A percentile compares a stretch with the other conserved stretches of the same genome.
phyloP scores from a whole-genome alignment of 1,284 basidiomycete species.

The Pseudozyma hubeiensis region DNA sequence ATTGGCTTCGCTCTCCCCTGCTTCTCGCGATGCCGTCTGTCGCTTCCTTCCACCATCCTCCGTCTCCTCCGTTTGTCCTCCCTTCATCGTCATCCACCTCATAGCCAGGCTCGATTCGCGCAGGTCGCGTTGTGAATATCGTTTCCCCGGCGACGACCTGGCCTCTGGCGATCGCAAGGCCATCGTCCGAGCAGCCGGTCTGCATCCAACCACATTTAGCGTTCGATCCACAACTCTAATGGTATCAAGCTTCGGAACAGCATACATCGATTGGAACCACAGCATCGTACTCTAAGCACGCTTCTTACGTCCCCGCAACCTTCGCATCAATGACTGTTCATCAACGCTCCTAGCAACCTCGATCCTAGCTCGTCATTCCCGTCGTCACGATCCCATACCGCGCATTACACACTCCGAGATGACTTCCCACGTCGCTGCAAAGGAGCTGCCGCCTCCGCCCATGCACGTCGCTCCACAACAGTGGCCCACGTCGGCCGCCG shows the following conservation, averaged over 20 bases:
- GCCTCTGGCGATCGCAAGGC: neutral
- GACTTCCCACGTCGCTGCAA: slow-evolving; percentile 12
- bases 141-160: too few species aligned
- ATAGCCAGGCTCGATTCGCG: slow-evolving; percentile 6
- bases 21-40: too few species aligned
- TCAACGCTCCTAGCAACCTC: neutral
- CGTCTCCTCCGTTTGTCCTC: slow-evolving; percentile 12
- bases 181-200: neutral
- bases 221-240: too few species aligned
- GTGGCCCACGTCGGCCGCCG: neutral
- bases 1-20: too few species aligned
- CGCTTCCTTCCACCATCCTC: neutral
- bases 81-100: neutral
- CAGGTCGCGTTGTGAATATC: slow-evolving; percentile 11
- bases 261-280: neutral
- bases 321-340: neutral
- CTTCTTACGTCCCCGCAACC: neutral
- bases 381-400: neutral
- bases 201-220: neutral
- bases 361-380: neutral
- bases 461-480: slow-evolving; percentile 4
- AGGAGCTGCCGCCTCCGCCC: slow-evolving; percentile 36
- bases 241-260: too few species aligned
- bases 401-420: slow-evolving; percentile 1
- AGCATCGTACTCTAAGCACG: neutral